Evolutionary conservation across 2,329 filamentous ascomycete species (phyloP), one percentile per base, ranked within the genome.

Genomic region (Botryotinia calthae): DNA sequence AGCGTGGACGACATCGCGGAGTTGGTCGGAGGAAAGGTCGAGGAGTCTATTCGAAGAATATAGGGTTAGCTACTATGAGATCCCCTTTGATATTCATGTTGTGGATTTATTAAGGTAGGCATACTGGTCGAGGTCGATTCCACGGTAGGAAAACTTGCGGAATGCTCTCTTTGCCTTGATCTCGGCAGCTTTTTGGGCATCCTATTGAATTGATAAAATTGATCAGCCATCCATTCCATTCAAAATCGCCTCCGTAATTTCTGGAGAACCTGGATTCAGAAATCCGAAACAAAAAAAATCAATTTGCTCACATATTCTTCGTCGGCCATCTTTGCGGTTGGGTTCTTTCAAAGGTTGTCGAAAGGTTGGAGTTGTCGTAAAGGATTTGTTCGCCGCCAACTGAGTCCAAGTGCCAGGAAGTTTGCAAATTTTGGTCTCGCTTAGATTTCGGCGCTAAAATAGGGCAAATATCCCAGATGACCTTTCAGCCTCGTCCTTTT

Each of bases 141-240:
- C 96, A 85, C 96, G 93, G 93, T 98, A 99, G 81, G 95, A 96
- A 86, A 98, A 99, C 92, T 98, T 99, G 89, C 94, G 93, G 93
- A 98, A 98, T 82, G 94, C 88, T 95, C 96, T 97, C 89, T 92
- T 97, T 90, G 93, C 97, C 94, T 98, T 99, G 87, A 99, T 88
- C 93, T 98, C 96, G 85, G 94, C 95, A 87, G 95, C 95, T 90
- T 96, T 93, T 89, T 97, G 94, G 85, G 95, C 91, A 89, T 98
- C 95, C 94, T 97, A 82, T 81, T 79, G 71, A 63, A 70, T 73
- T 72, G 37, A 37, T 48, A 74, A 76, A 76, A 76, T 76, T 75
- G 69, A 28, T 84, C 79, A 86, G 83, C 73, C 67, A 65, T 73
- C 40, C n/a, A 46, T 61, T 40, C 48, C 22, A 28, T 68, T 73